These are phyloP conservation scores for Rosa multiflora DNA, from an alignment of 306 rosid species.

Conservation along the genomic window DNA sequence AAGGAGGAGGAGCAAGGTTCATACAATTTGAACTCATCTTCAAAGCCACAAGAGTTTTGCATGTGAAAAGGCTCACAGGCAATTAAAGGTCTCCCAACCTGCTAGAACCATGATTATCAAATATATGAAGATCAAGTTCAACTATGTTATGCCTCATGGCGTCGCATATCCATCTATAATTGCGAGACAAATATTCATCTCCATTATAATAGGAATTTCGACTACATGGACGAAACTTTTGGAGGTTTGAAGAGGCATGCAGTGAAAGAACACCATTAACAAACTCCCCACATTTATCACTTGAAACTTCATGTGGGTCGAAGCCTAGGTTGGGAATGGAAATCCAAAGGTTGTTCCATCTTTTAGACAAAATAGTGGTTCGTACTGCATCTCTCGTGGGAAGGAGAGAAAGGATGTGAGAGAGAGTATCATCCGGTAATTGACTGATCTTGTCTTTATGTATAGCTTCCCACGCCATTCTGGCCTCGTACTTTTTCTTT, in stretches of 20 bases:
- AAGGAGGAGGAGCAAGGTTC: not conserved
- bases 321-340: not conserved
- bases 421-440: not conserved
- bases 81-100: not conserved
- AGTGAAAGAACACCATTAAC: not conserved
- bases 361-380: not conserved
- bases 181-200: not conserved
- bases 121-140: not conserved
- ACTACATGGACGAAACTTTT: not conserved
- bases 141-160: not conserved
- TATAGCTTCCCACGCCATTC: not conserved
- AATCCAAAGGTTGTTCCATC: not conserved
- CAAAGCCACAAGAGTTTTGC: not conserved
- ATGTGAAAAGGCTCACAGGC: not conserved
- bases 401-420: not conserved
- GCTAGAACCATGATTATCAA: too few relatives aligned
- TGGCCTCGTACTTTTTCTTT: too few relatives aligned
- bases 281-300: not conserved
- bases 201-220: too few relatives aligned
- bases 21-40: not conserved
- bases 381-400: not conserved
- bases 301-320: not conserved
- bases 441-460: not conserved
- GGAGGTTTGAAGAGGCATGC: not conserved
- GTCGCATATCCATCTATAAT: not conserved